Evolutionary conservation across 1,139 yeast species (phyloP), one percentile per base, ranked within the genome.

Genomic region (Blastobotrys arbuscula): DNA sequence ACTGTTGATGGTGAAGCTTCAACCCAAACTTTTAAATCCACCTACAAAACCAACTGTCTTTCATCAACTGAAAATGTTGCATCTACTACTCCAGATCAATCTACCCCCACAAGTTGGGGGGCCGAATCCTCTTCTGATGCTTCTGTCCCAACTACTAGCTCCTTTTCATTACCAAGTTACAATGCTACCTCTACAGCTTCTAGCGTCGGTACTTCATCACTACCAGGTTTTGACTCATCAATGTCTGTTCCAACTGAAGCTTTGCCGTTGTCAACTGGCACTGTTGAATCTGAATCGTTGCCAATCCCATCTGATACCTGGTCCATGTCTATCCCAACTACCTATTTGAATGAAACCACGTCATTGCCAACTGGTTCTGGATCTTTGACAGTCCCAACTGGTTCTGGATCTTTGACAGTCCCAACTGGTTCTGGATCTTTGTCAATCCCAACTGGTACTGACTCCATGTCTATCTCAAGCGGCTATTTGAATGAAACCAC

Each of bases 81-180:
- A 24, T 15, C 39, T 33, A 15, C 44, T 16, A 20, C 31, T 33
- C 12, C 23, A 13, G n/a, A n/a, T n/a, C n/a, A n/a, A n/a, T 12
- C 31, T 19, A 8, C 31, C 10, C 4, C 24, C 20, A 13, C 28
- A 6, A n/a, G 8, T 20, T 19, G 18, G 9, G 16, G 7, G 15
- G 23, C 31, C 16, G 36, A 2, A 15, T 19, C 45, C 10, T 42
- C 45, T 10, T 42, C 49, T 15, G 5, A 38, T 28, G 40, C 45
- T 13, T 37, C 36, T n/a, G n/a, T 30, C n/a, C 23, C 33, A 8
- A 19, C 13, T 6, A 7, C 39, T 33, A 13, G 31, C 26, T 18
- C 39, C 12, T 9, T 21, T 30, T 18, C 39, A 7, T 9, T 37
- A 18, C 20, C 44, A 8, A 15, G 24, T 26, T 19, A 35, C 8